Conservation (phyloP, 352 stramenopile species). For the Pythium phragmitis region DNA sequence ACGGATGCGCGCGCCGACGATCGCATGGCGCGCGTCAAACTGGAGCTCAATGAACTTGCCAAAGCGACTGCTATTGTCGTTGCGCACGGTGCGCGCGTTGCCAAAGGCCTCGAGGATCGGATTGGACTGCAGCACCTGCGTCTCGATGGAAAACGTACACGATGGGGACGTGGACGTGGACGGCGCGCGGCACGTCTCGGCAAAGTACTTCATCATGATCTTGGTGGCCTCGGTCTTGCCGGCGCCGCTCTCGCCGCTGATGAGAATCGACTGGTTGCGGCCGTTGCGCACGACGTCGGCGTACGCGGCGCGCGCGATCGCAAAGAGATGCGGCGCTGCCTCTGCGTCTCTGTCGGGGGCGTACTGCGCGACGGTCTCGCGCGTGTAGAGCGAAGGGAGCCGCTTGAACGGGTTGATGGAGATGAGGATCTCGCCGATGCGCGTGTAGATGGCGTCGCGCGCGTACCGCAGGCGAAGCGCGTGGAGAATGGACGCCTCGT, state of each 20-base stretch:
- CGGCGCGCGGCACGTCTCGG: constrained; percentile 51
- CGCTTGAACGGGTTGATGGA: constrained; percentile 87
- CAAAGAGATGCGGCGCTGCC: constrained; percentile 66
- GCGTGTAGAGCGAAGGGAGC: constrained; percentile 66
- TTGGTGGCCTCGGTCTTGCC: constrained; percentile 91
- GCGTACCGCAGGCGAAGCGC: constrained; percentile 74
- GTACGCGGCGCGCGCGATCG: constrained; percentile 71
- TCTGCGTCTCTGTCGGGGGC: constrained; percentile 30
- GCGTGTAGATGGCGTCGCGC: constrained; percentile 84
- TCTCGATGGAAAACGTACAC: constrained; percentile 50
- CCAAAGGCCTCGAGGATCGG: constrained; percentile 90
- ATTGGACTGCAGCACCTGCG: constrained; percentile 90
- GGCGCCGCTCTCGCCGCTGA: constrained; percentile 83
- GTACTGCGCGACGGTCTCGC: constrained; percentile 49
- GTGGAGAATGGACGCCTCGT: constrained; percentile 84
- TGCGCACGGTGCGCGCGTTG: constrained; percentile 85
- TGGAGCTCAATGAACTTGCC: constrained; percentile 91
- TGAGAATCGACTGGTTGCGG: constrained; percentile 81
- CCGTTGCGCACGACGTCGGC: constrained; percentile 63
- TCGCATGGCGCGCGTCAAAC: constrained; percentile 43
- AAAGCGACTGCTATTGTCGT: constrained; percentile 90
- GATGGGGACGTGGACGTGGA: not conserved
- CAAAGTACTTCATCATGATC: constrained; percentile 90
- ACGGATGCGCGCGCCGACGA: constrained; percentile 79
- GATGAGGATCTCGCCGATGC: constrained; percentile 84